Evolutionary conservation across 371 early-diverging fungal genomes (phyloP), one percentile per base, ranked within the genome.

Genomic region (Circinella minor): DNA sequence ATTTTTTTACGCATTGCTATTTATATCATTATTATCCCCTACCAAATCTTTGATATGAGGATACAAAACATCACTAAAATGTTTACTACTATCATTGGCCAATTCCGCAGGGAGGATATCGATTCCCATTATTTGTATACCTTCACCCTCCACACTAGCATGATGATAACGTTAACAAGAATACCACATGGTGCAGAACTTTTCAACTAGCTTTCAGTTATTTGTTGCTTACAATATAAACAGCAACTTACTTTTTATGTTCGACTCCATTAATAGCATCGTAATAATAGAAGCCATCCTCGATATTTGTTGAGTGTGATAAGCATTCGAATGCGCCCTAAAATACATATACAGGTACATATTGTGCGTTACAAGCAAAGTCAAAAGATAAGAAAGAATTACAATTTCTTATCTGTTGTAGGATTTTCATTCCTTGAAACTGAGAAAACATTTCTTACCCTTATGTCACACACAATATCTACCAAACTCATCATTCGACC

Each of bases 21-120:
- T 9, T 43, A 43, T 6, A 43, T 1, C 11, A 9, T 11, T 11
- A 9, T 43, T 10, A 9, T 10, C 18, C 37, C 84, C 69, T 79
- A 94, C 94, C 87, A 96, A 74, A 59, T 95, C 93, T 79, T 89
- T 89, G 63, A 96, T 78, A 64, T 88, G 88, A 10, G 96, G 96
- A 69, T 88, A 92, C 14, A 98, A 84, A 6, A 93, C 84, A 63
- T 91, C 84, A 72, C 96, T 93, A 78, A 99, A 99, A 80, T 94
- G 92, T 71, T 94, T 82, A 75, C 95, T 95, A 61, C 98, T 93
- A 76, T 98, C 98, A 18, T 93, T 73, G 8, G 99, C 98, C 63
- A 99, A 82, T 77, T 99, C 98, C 2, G 98, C 94, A 5, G 99
- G 99, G 47, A 99, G 81, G 70, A 96, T 99, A 75, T 99, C 99